Base-by-base conservation (phyloP, 2,329 filamentous ascomycete species). In the Colletotrichum tropicale region DNA sequence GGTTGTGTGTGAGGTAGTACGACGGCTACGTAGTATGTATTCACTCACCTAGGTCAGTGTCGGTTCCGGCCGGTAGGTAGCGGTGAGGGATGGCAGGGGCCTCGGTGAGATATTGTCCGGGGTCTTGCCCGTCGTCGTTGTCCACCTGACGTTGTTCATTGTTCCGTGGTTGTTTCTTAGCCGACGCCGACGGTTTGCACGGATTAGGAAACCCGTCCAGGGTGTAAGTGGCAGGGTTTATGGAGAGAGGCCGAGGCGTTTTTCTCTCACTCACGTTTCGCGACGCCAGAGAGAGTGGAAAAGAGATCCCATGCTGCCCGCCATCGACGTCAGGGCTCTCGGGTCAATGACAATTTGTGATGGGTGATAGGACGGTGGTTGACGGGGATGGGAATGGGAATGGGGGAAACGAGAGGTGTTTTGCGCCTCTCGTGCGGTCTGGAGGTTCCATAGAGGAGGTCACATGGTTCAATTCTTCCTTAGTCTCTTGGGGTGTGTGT, bases 101-200 rank as follows among this genome's bases (percentile, higher is more conserved):
- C 67, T 74, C 67, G 71, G 71, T 74, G 71, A 66, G 56, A 32
- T 73, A 26, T 48, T n/a, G 28, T 43, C 61, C 18, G 71, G 38
- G 56, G 38, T 32, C 21, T 26, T 10, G 32, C 13, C 13, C 21
- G 55, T 62, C n/a, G 55, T 43, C 13, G 13, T 12, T 64, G 66
- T 34, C 64, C 71, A 74, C 58, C 38, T 74, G 71, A 74, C 43
- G 52, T 56, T n/a, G 30, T 24, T 58, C 32, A 30, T 32, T 48
- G 30, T 48, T 48, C 5, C 43, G 43, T 48, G 32, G 5, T 21
- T 21, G 30, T 26, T 21, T 55, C 15, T 32, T 43, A 8, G 38
- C 30, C 21, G 48, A 43, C 70, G 62, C 26, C 28, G 18, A 61
- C 28, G 70, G 60, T 70, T 68, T n/a, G 28, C 15, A 70, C 60